These are phyloP conservation scores for Claviceps arundinis DNA, from an alignment of 2,329 filamentous ascomycete species.

Conservation along the genomic window DNA sequence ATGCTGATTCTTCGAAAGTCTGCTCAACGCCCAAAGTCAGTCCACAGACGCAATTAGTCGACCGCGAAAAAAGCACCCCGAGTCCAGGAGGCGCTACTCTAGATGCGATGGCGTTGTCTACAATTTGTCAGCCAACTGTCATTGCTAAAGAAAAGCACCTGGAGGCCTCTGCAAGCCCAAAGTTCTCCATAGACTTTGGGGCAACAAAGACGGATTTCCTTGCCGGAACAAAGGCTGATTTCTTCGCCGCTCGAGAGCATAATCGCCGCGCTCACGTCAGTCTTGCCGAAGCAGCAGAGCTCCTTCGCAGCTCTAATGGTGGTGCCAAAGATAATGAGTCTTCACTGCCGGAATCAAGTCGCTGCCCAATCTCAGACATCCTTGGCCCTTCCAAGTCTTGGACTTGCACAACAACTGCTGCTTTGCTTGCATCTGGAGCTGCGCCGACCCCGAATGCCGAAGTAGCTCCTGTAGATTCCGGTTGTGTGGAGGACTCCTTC, in stretches of 20 bases:
- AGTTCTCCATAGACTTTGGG: too few species aligned
- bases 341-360: neutral
- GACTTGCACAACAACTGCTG: slow-evolving; percentile 5
- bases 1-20: neutral
- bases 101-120: neutral
- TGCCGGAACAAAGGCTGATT: slow-evolving; percentile 12
- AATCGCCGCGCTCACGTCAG: slow-evolving; percentile 13
- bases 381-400: neutral
- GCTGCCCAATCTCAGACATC: neutral
- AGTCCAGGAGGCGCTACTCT: neutral
- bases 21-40: neutral
- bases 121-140: neutral
- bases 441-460: slow-evolving; percentile 13
- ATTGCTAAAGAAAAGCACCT: neutral
- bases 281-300: slow-evolving; percentile 6
- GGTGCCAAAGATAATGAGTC: neutral
- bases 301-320: neutral
- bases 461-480: neutral
- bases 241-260: slow-evolving; percentile 25
- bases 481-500: slow-evolving; percentile 2
- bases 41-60: neutral
- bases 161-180: neutral
- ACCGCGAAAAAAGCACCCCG: neutral
- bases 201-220: too few species aligned
- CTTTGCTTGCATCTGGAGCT: slow-evolving; percentile 17